Conservation (phyloP, 2,329 filamentous ascomycete genomes). For the Myriosclerotinia curreyana region DNA sequence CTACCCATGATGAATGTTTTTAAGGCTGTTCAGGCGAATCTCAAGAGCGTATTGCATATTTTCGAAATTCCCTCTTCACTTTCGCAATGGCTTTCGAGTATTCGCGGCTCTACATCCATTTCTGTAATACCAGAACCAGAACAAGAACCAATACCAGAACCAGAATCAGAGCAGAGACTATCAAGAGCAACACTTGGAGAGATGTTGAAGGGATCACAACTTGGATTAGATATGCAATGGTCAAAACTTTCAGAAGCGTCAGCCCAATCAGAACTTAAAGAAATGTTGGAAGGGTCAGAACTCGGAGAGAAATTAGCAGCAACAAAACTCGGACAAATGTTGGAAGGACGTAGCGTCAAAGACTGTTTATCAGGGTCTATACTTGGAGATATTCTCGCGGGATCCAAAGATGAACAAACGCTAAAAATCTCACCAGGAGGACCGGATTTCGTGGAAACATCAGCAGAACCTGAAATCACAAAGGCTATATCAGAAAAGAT, state of each 20-base stretch:
- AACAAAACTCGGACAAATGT: neutral
- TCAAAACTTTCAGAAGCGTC: neutral
- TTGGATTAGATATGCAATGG: neutral
- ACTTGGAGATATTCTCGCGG: neutral
- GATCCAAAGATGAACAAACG: neutral
- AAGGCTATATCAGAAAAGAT: neutral
- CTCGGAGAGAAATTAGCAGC: neutral
- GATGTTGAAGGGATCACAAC: neutral
- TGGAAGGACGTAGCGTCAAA: neutral
- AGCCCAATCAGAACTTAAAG: neutral
- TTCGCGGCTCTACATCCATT: neutral
- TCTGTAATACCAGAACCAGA: slow-evolving; percentile 6
- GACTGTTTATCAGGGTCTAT: neutral
- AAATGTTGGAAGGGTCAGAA: neutral
- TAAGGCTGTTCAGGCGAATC: neutral
- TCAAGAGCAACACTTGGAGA: neutral
- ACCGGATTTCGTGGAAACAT: neutral
- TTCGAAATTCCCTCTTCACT: neutral
- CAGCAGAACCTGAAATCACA: neutral
- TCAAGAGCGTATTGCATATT: neutral
- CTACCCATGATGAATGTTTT: neutral
- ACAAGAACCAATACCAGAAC: neutral
- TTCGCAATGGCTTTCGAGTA: neutral
- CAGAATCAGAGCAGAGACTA: neutral
- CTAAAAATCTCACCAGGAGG: neutral